phyloP scores from a whole-genome alignment of 345 rosid genomes.

The Aethionema arabicum region DNA sequence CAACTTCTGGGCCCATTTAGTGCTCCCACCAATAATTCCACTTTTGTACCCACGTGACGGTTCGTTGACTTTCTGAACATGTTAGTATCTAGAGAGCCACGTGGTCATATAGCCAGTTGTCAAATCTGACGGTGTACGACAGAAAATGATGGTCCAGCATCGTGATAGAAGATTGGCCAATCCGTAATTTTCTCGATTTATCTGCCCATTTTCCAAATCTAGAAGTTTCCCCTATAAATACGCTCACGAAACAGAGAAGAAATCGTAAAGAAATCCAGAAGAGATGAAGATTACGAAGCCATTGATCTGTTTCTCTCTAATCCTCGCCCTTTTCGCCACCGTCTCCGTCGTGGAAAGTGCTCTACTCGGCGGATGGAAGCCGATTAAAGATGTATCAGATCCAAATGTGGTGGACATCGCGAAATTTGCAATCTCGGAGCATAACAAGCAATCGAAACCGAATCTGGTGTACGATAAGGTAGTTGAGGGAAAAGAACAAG shows the following conservation, averaged over 20 bases:
- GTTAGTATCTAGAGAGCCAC: not conserved
- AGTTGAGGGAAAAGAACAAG: constrained; percentile 47
- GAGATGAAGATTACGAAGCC: constrained; percentile 18
- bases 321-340: constrained; percentile 22
- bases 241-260: not conserved
- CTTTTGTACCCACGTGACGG: constrained; percentile 26
- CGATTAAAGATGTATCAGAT: constrained; percentile 42
- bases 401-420: constrained; percentile 48
- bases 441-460: constrained; percentile 40
- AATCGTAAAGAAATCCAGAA: not conserved
- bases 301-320: constrained; percentile 27
- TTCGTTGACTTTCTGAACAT: constrained; percentile 13
- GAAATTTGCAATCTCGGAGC: constrained; percentile 31
- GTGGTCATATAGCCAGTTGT: constrained; percentile 18
- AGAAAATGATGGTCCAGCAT: constrained; percentile 12
- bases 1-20: constrained; percentile 9
- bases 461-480: constrained; percentile 38
- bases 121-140: constrained; percentile 28
- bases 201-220: constrained; percentile 22
- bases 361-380: constrained; percentile 43
- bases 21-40: constrained; percentile 7
- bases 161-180: constrained; percentile 21
- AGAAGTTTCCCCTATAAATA: constrained; percentile 12
- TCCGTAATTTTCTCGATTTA: constrained; percentile 29
- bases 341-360: constrained; percentile 16